These are phyloP conservation scores for Trematosphaeria pertusa DNA, from an alignment of 2,329 filamentous ascomycete genomes.

Conservation along the genomic window DNA sequence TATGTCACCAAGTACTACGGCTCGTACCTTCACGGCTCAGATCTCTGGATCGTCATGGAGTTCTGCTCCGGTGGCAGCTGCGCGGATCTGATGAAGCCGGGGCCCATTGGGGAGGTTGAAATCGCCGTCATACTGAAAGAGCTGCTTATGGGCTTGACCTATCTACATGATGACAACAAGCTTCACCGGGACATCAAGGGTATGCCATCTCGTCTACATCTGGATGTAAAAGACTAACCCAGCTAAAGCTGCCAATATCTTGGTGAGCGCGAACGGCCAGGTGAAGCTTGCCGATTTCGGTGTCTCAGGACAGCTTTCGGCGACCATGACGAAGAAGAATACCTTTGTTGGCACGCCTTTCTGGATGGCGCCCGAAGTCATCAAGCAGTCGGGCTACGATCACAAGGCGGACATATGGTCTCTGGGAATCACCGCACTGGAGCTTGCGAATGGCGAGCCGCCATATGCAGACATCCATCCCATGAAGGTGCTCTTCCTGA, in stretches of 20 bases:
- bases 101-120: slow-evolving; percentile 89
- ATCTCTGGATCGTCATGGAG: slow-evolving; percentile 99
- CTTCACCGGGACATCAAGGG: slow-evolving; percentile 96
- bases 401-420: slow-evolving; percentile 99
- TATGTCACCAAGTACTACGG: slow-evolving; percentile 98
- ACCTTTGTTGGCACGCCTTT: slow-evolving; percentile 98
- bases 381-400: slow-evolving; percentile 97
- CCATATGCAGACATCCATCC: slow-evolving; percentile 97
- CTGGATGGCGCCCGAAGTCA: slow-evolving; percentile 99
- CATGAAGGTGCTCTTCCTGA: slow-evolving; percentile 97
- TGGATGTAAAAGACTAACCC: slow-evolving; percentile 10
- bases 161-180: slow-evolving; percentile 94
- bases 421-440: slow-evolving; percentile 89
- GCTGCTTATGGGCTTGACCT: slow-evolving; percentile 86
- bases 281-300: slow-evolving; percentile 98
- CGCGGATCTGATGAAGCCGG: slow-evolving; percentile 93
- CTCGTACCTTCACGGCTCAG: slow-evolving; percentile 92
- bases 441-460: slow-evolving; percentile 89
- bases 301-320: slow-evolving; percentile 92
- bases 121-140: slow-evolving; percentile 95
- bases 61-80: slow-evolving; percentile 97
- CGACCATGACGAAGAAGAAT: slow-evolving; percentile 99
- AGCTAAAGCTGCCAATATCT: slow-evolving; percentile 84
- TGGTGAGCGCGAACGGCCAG: slow-evolving; percentile 88
- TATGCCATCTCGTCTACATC: slow-evolving; percentile 47